A percentile compares a stretch with the other conserved stretches of the same genome.
phyloP scores from a whole-genome alignment of 345 rosid species.

The Streptanthus diversifolius region DNA sequence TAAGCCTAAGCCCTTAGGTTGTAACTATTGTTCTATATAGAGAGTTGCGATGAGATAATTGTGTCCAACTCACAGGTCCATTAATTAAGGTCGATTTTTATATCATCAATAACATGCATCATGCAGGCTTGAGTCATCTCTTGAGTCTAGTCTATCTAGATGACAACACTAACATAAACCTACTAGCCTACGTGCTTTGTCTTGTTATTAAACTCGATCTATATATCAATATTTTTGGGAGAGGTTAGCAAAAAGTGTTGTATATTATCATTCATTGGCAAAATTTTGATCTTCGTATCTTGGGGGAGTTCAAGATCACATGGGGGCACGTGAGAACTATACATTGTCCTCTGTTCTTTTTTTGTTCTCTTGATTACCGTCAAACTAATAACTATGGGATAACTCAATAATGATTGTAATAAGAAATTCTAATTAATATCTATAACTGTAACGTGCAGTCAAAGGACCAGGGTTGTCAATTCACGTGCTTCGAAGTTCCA shows the following conservation, averaged over 20 bases:
- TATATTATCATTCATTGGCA: not conserved
- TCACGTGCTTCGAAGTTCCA: constrained; percentile 17
- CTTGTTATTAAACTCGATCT: constrained; percentile 6
- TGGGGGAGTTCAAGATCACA: constrained; percentile 6
- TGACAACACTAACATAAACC: not conserved
- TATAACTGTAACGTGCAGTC: constrained; percentile 27
- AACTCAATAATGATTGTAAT: not conserved
- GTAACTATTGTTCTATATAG: not conserved
- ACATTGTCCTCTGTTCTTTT: constrained; percentile 5
- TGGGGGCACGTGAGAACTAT: constrained; percentile 26
- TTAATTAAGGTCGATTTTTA: not conserved
- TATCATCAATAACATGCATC: not conserved
- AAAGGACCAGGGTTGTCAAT: constrained; percentile 21
- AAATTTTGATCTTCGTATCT: constrained; percentile 26
- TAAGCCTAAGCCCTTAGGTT: not conserved
- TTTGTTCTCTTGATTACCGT: constrained; percentile 1
- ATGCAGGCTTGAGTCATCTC: not conserved
- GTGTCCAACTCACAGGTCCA: not conserved
- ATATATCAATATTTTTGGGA: not conserved
- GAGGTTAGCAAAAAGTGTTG: not conserved
- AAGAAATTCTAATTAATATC: not conserved
- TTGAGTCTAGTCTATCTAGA: not conserved
- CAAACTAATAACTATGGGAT: not conserved
- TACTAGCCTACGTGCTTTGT: not conserved
- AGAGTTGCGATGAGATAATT: not conserved